phyloP scores from a whole-genome alignment of 2,329 filamentous ascomycete species.

The Clonostachys rhizophaga region DNA sequence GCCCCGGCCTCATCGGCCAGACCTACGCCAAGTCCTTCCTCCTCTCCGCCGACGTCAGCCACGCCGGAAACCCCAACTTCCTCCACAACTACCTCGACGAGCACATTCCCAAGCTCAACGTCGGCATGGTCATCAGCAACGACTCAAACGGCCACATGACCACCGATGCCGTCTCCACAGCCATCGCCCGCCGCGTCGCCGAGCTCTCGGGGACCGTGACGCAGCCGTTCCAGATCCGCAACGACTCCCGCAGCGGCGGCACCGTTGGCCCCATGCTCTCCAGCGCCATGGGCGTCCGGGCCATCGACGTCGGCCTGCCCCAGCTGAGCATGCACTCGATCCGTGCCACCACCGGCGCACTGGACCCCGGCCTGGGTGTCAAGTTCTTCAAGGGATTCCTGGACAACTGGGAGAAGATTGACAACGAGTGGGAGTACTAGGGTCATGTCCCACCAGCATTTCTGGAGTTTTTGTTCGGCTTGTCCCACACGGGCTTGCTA shows the following conservation, averaged over 20 bases:
- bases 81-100: constrained; percentile 74
- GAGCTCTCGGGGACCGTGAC: constrained; percentile 66
- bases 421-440: constrained; percentile 63
- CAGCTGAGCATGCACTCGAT: constrained; percentile 95
- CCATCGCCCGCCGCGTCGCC: constrained; percentile 74
- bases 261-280: constrained; percentile 94
- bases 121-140: constrained; percentile 73
- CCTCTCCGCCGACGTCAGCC: constrained; percentile 87
- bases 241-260: constrained; percentile 83
- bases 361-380: constrained; percentile 85
- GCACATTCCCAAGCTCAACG: constrained; percentile 84
- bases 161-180: constrained; percentile 80
- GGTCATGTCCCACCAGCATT: background rate
- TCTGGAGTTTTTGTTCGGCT: constrained; percentile 1
- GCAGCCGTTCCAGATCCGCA: constrained; percentile 92
- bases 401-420: constrained; percentile 79
- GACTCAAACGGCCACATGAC: constrained; percentile 97
- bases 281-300: constrained; percentile 72
- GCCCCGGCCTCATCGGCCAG: constrained; percentile 64
- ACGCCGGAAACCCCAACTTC: constrained; percentile 95
- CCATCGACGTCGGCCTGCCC: constrained; percentile 83
- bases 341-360: constrained; percentile 76
- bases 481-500: background rate
- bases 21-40: constrained; percentile 92
- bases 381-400: constrained; percentile 88